Conservation (phyloP, 2,329 filamentous ascomycete species). For the Trichoderma simmonsii region DNA sequence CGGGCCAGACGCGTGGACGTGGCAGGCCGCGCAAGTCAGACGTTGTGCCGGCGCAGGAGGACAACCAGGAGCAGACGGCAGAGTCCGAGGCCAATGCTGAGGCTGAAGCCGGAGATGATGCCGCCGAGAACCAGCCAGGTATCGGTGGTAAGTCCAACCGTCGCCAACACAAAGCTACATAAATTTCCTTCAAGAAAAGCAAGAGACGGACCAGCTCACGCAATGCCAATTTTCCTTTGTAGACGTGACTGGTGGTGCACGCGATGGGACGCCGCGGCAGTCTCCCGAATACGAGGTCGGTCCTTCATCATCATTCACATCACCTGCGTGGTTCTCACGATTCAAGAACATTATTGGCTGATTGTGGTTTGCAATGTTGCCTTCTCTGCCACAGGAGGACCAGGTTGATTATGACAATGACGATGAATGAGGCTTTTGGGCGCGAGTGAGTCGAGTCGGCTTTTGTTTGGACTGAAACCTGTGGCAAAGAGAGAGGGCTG, state of each 20-base stretch:
- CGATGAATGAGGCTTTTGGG: conserved; percentile 18
- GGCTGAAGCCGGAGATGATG: conserved; percentile 16
- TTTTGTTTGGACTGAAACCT: neutral
- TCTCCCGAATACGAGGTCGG: conserved; percentile 28
- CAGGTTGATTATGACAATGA: conserved; percentile 21
- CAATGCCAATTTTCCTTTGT: conserved; percentile 1
- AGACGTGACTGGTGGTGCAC: conserved; percentile 11
- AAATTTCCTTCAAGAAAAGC: neutral
- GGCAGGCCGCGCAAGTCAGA: conserved; percentile 33
- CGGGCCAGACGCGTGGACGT: conserved; percentile 24
- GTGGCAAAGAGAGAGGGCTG: neutral
- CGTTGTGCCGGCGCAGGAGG: conserved; percentile 23
- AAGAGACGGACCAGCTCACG: conserved; percentile 13
- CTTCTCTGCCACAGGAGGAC: conserved; percentile 21
- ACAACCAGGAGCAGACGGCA: conserved; percentile 21
- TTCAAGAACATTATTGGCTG: conserved; percentile 29
- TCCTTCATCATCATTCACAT: conserved; percentile 21
- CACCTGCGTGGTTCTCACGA: conserved; percentile 23
- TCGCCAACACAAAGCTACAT: conserved; percentile 1
- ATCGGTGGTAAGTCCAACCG: conserved; percentile 17
- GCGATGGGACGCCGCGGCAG: conserved; percentile 8
- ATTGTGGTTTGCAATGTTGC: conserved; percentile 21
- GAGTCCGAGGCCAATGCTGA: conserved; percentile 22
- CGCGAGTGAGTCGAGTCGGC: neutral
- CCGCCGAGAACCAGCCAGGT: conserved; percentile 3